phyloP scores from a whole-genome alignment of 2,329 filamentous ascomycete genomes.

The Cladorrhinum sp. region DNA sequence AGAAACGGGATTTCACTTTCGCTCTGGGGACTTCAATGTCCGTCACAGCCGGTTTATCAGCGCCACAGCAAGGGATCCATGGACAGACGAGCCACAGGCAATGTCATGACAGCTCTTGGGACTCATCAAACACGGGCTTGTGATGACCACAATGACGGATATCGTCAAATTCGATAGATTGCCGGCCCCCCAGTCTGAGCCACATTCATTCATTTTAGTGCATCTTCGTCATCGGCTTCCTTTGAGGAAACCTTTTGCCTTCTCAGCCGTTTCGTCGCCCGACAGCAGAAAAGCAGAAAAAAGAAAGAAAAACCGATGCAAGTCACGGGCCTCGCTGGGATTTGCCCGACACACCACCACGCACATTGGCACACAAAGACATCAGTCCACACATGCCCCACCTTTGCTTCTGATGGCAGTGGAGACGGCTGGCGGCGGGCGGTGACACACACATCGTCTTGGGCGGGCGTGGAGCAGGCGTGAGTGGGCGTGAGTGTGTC shows the following conservation, averaged over 20 bases:
- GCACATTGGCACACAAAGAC: no score
- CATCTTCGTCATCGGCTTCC: background rate
- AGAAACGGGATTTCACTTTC: background rate
- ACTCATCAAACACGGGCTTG: background rate
- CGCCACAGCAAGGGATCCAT: conserved; percentile 4
- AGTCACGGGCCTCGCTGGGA: conserved; percentile 24
- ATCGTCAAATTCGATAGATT: conserved; percentile 2
- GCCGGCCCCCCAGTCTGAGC: conserved; percentile 4
- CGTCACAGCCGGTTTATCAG: background rate
- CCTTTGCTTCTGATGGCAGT: no score
- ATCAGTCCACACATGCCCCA: background rate
- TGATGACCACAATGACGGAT: background rate
- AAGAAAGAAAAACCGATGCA: conserved; percentile 11
- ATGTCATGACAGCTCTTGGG: background rate
- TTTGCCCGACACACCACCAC: conserved; percentile 17
- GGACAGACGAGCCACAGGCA: background rate
- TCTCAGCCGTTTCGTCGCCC: conserved; percentile 19
- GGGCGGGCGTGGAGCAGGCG: conserved; percentile 12
- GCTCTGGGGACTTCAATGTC: background rate
- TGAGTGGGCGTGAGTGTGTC: conserved; percentile 18
- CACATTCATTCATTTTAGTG: background rate
- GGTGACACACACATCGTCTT: conserved; percentile 28
- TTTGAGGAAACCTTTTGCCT: conserved; percentile 14
- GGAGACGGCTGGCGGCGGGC: conserved; percentile 13
- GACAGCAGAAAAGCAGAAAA: conserved; percentile 15